Evolutionary conservation across 108 stramenopile genomes (phyloP).

Genomic region (Skeletonema grethae): DNA sequence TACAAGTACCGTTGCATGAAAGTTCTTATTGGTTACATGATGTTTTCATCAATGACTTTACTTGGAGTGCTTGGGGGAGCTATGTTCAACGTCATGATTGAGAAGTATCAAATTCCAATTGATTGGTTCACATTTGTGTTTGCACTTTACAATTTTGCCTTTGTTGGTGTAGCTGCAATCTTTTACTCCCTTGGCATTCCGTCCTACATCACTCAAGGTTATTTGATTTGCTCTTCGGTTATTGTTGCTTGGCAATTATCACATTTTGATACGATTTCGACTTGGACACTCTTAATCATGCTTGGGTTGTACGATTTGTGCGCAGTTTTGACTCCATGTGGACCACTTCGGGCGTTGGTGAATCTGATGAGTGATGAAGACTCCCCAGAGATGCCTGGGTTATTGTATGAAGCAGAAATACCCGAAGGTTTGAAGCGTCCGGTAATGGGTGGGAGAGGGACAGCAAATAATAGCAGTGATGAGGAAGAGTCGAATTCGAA

Average conservation of each 20-base stretch:
- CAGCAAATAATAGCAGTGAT: conserved; percentile 5
- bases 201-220: conserved; percentile 84
- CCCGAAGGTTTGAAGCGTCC: conserved; percentile 81
- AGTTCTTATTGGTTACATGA: conserved; percentile 86
- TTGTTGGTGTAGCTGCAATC: conserved; percentile 91
- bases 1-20: conserved; percentile 93
- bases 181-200: conserved; percentile 93
- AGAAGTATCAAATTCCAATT: conserved; percentile 86
- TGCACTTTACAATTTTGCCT: conserved; percentile 89
- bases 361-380: conserved; percentile 89
- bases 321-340: conserved; percentile 96
- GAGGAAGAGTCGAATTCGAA: conserved; percentile 17
- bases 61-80: conserved; percentile 85
- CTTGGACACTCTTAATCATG: conserved; percentile 94
- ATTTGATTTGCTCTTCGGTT: conserved; percentile 89
- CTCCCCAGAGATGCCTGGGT: conserved; percentile 94
- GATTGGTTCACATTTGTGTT: conserved; percentile 86
- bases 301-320: conserved; percentile 96
- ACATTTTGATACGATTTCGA: conserved; percentile 92
- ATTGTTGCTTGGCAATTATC: conserved; percentile 95
- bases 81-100: conserved; percentile 69
- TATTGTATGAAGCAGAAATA: conserved; percentile 94
- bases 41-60: conserved; percentile 74
- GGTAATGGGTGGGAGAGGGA: conserved; percentile 29
- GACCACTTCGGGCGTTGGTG: conserved; percentile 89